Conservation (phyloP, 768 basidiomycete genomes). For the Kwoniella shandongensis region DNA sequence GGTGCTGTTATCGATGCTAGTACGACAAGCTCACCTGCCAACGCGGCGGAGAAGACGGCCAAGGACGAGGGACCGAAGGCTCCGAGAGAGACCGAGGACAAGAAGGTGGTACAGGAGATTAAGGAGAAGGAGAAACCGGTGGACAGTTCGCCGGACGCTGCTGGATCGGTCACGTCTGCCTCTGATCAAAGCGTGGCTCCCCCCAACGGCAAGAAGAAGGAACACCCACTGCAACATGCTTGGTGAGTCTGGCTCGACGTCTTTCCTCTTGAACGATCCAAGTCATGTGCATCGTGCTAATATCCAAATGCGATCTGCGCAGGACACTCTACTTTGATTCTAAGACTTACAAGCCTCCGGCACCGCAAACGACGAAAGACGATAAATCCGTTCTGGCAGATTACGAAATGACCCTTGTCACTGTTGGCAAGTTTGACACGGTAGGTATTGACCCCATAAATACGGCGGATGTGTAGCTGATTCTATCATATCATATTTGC, state of each 20-base stretch:
- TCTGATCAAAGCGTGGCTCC: slow-evolving; percentile 1
- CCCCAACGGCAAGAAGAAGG: slow-evolving; percentile 13
- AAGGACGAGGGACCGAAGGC: neutral
- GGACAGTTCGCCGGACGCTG: slow-evolving; percentile 14
- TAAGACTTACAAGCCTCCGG: slow-evolving; percentile 61
- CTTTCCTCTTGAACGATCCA: neutral
- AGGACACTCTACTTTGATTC: slow-evolving; percentile 92
- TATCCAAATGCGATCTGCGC: slow-evolving; percentile 12
- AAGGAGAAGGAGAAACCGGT: neutral
- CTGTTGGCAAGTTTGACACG: slow-evolving; percentile 85
- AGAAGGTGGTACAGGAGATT: neutral
- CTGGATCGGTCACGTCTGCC: slow-evolving; percentile 8
- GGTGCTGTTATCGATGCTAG: too few species aligned
- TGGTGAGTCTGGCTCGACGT: slow-evolving; percentile 63
- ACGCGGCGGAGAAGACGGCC: neutral
- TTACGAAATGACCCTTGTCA: slow-evolving; percentile 65
- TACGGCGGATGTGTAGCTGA: neutral
- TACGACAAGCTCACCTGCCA: too few species aligned
- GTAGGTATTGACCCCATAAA: slow-evolving; percentile 51
- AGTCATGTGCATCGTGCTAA: too few species aligned
- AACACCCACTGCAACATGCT: slow-evolving; percentile 75
- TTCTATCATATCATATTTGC: neutral
- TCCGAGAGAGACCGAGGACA: neutral
- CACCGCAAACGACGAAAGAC: slow-evolving; percentile 58
- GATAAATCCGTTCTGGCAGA: slow-evolving; percentile 42